Evolutionary conservation across 129 eudicot genomes (phyloP), one percentile per base, ranked within the genome.

Genomic region (Helianthus tuberosus): DNA sequence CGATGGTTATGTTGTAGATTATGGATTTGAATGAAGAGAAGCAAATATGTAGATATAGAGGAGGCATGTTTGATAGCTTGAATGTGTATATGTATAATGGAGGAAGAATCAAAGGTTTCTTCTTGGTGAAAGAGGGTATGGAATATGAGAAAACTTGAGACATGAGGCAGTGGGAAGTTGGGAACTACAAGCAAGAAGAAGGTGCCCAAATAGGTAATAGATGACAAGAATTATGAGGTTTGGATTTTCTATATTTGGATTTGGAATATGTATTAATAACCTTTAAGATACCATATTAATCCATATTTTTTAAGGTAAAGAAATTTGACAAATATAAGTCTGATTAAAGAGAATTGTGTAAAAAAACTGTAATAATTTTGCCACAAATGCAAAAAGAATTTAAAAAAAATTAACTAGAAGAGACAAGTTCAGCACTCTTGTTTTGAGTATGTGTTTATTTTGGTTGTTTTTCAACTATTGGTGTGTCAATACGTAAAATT

Each of bases 111-210:
- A 85, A 82, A 90, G 91, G 85, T 88, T 90, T 90, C 91, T 89
- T 89, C 85, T 64, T 79, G 86, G 65, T 76, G 88, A 82, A 83
- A 76, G 83, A 73, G 74, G 71, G 73, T 69, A 83, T 80, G 83
- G 97, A 90, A 90, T 88, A 84, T 82, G 71, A 88, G 98, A 79
- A 86, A 85, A 94, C 98, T 94, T 94, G 84, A 80, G 85, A 65
- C 50, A 83, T 64, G 96, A 88, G 98, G 91, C 80, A 94, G 71
- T 66, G 77, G 86, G 72, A 84, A 78, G 96, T 73, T 86, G 81
- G 82, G 76, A 75, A 69, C 79, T 77, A 78, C 91, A 90, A 93
- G 89, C 91, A 88, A 86, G 83, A 84, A 61, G 47, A 82, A 79
- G 85, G 87, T 89, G 75, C 96, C 84, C 74, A 77, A 82, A 84